Percentiles rank a stretch among this genome's conserved stretches.
Conservation (phyloP, 1,284 basidiomycete species). For the Mycosarcoma maydis region DNA sequence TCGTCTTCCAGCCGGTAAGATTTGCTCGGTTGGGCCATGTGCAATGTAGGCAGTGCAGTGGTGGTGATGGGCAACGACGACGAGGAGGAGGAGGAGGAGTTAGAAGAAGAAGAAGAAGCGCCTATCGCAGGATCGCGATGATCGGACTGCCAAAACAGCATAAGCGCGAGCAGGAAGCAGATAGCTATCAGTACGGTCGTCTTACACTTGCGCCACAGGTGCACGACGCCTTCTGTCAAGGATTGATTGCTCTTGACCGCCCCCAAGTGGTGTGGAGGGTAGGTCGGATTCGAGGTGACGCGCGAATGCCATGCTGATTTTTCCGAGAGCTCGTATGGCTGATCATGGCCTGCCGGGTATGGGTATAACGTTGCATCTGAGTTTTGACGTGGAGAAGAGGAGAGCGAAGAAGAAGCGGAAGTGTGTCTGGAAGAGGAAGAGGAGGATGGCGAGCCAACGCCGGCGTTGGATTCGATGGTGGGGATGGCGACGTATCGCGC, state of each 20-base stretch:
- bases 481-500: conserved; percentile 1
- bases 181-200: conserved; percentile 12
- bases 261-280: background rate
- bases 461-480: background rate
- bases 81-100: background rate
- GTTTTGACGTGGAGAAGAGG: conserved; percentile 3
- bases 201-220: background rate
- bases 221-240: background rate
- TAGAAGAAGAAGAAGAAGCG: background rate
- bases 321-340: conserved; percentile 11
- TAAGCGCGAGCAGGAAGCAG: conserved; percentile 9
- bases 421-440: no score
- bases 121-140: background rate
- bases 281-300: no score
- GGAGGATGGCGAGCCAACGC: no score
- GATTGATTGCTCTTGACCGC: background rate
- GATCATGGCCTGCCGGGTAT: background rate
- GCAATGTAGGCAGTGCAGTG: background rate
- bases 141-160: no score
- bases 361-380: background rate
- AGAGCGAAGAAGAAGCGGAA: conserved; percentile 6
- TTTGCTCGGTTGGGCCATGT: background rate
- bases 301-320: background rate
- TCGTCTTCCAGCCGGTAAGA: conserved; percentile 32
- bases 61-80: background rate